Conservation (phyloP, 768 basidiomycete species). For the Psilocybe cyanescens region DNA sequence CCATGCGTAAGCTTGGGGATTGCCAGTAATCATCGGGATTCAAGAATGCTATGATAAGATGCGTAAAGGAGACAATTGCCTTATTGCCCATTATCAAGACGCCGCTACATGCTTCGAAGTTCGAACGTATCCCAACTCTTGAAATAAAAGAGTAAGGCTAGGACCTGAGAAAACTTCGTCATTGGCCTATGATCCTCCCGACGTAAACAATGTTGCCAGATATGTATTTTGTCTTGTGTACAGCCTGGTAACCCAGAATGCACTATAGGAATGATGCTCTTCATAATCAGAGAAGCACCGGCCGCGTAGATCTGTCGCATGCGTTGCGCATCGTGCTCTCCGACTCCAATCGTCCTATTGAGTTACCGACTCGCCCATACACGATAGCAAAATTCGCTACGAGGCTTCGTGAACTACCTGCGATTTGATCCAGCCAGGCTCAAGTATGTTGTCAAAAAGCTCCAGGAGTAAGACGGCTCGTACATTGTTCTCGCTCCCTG, state of each 20-base stretch:
- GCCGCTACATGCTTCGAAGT: constrained; percentile 2
- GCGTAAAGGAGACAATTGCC: background rate
- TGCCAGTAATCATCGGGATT: background rate
- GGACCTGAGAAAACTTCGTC: background rate
- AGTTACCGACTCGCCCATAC: no score
- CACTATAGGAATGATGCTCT: background rate
- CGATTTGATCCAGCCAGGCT: no score
- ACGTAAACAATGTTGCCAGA: constrained; percentile 2
- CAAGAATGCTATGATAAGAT: background rate
- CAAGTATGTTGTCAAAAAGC: no score
- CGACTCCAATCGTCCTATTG: background rate
- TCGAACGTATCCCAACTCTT: background rate
- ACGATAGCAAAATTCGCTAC: no score
- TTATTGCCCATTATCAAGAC: background rate
- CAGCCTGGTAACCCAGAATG: background rate
- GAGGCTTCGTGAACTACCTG: no score
- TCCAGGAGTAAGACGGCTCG: no score
- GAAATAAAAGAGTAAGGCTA: background rate
- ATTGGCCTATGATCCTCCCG: constrained; percentile 21
- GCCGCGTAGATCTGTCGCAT: constrained; percentile 4
- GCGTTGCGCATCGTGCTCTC: constrained; percentile 1
- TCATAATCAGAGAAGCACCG: background rate
- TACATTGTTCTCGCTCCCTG: no score
- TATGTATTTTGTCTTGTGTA: background rate
- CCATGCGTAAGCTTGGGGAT: background rate